Evolutionary conservation across 1,139 yeast species (phyloP), one percentile per base, ranked within the genome.

Genomic region (Blastobotrys arbuscula): DNA sequence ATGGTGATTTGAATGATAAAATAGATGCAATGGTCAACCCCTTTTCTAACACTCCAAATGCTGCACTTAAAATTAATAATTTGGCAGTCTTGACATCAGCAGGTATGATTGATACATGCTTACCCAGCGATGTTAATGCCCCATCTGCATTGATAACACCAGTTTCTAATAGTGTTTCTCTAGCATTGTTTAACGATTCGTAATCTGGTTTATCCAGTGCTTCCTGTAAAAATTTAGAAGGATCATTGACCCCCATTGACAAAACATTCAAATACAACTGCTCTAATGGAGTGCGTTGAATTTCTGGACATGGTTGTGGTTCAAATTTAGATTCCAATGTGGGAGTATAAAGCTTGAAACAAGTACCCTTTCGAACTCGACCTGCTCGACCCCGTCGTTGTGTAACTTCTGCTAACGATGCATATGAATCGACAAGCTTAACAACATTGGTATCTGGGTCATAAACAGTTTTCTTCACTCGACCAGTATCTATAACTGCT

Each of bases 331-430:
- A 61, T 0, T 67, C 65, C 0, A 85, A 76, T 2, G 77, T 78
- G 48, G 71, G 68, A 0, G 97, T 83, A 65, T 79, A 92, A 42
- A 92, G 65, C 61, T 86, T 90, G 67, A 81, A 92, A 55, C 97
- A 89, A 12, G 72, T 72, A 52, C 98, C 98, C 28, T 74, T 74
- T 24, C 82, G 77, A 15, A 90, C 89, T 77, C 98, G 92, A 55
- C 98, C 98, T n/a, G 97, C 94, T 73, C 98, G 86, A 63, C 98
- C 98, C 63, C 96, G 75, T 68, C 98, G 77, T 66, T 92, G 98
- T 39, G 81, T 78, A n/a, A 84, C 82, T 61, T 95, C 96, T 0
- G 97, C 97, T 55, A 77, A 78, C 0, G 97, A 90, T 33, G 90
- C 88, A 89, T 96, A 90, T 3, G 77, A 74, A 61, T 90, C 97